A percentile compares a stretch with the other conserved stretches of the same genome.
These are phyloP conservation scores for Entomortierella lignicola DNA, from an alignment of 192 early-diverging fungal genomes.

Conservation along the genomic window DNA sequence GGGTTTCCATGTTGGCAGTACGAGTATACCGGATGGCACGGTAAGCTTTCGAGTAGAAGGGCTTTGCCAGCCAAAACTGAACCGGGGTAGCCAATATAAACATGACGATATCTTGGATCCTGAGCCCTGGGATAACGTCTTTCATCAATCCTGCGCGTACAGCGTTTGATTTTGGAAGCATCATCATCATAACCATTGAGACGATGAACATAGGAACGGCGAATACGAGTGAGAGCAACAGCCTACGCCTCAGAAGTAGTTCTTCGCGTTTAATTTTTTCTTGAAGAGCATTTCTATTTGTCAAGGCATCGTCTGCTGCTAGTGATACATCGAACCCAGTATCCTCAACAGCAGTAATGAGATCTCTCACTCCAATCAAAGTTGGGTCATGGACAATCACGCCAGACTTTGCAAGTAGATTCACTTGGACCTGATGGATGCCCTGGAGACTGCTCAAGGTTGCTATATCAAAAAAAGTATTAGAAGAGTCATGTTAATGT, in stretches of 20 bases:
- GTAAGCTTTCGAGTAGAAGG: conserved; percentile 77
- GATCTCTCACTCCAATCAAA: conserved; percentile 69
- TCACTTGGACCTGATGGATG: conserved; percentile 62
- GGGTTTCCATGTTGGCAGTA: conserved; percentile 84
- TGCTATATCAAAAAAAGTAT: conserved; percentile 4
- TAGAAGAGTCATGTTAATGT: background rate
- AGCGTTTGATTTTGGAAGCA: conserved; percentile 61
- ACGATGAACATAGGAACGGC: conserved; percentile 77
- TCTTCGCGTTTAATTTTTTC: conserved; percentile 60
- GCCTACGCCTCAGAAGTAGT: conserved; percentile 33
- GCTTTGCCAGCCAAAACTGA: conserved; percentile 75
- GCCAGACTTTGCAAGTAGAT: conserved; percentile 62
- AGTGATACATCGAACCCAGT: conserved; percentile 70
- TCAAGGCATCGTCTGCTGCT: conserved; percentile 29
- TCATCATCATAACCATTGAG: conserved; percentile 81
- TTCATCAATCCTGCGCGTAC: conserved; percentile 56
- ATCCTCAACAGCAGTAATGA: conserved; percentile 68
- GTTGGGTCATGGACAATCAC: conserved; percentile 63
- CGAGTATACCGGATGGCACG: conserved; percentile 67
- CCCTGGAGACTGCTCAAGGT: conserved; percentile 53
- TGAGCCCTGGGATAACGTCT: conserved; percentile 66
- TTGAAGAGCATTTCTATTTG: conserved; percentile 52
- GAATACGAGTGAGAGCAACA: conserved; percentile 67
- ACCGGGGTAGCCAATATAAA: conserved; percentile 76
- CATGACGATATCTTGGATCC: conserved; percentile 62